These are phyloP conservation scores for Cystobasidium slooffiae DNA, from an alignment of 1,284 basidiomycete species.

Conservation along the genomic window DNA sequence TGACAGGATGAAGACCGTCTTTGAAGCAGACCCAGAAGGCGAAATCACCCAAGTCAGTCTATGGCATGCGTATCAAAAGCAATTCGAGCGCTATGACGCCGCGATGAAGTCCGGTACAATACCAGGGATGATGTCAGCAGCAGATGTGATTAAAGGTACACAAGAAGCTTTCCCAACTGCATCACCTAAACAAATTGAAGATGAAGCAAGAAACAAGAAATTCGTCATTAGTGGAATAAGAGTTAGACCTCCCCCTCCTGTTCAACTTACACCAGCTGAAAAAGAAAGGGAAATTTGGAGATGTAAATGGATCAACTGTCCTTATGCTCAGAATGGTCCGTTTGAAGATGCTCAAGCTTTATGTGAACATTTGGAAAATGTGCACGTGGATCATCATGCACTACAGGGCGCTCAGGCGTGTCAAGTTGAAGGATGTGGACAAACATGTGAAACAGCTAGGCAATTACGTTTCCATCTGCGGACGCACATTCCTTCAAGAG, in stretches of 20 bases:
- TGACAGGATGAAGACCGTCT: conserved; percentile 78
- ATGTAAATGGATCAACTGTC: conserved; percentile 37
- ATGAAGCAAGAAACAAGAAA: conserved; percentile 63
- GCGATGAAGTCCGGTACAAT: conserved; percentile 62
- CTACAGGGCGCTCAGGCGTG: conserved; percentile 38
- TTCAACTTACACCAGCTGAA: not conserved
- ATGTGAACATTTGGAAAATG: conserved; percentile 24
- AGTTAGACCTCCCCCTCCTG: conserved; percentile 54
- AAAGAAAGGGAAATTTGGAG: conserved; percentile 9
- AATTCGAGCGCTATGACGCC: conserved; percentile 53
- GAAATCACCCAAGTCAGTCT: conserved; percentile 87
- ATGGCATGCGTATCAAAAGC: conserved; percentile 82
- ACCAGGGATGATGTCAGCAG: conserved; percentile 70
- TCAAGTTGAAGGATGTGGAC: conserved; percentile 41
- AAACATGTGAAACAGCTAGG: conserved; percentile 17
- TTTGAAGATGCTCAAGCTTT: not conserved
- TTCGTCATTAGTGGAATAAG: conserved; percentile 82
- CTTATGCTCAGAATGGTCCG: not conserved
- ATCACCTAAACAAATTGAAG: conserved; percentile 77
- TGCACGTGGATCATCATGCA: conserved; percentile 31
- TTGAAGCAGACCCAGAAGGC: conserved; percentile 68
- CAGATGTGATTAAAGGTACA: conserved; percentile 85
- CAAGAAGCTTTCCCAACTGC: conserved; percentile 76
- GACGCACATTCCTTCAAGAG: conserved; percentile 46
- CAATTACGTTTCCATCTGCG: conserved; percentile 45